Evolutionary conservation across 371 early-diverging fungal species (phyloP), one percentile per base, ranked within the genome.

Genomic region (Apophysomyces sp.): DNA sequence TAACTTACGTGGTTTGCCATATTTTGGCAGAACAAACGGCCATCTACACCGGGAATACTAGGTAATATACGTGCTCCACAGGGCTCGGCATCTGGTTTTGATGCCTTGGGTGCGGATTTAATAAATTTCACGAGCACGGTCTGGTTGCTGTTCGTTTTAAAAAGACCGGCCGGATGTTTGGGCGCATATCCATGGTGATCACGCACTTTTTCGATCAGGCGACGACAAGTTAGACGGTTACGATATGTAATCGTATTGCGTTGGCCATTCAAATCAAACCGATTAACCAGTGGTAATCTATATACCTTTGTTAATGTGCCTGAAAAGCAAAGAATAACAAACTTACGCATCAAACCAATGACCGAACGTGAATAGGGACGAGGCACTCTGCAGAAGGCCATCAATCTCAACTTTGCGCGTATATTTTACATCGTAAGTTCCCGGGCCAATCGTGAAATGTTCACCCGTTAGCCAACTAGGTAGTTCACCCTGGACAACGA

Each of bases 301-400:
- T 29, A 49, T 8, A 31, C 34, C 40, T 6, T 27, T 18, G 31
- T 30, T 11, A 44, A n/a, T 30, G 21, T 21, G n/a, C 36, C 21
- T 52, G 21, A 11, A 8, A 8, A 15, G 31, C 26, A 8, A 26
- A 11, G 40, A 12, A 15, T 54, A 21, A 41, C n/a, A n/a, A n/a
- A 55, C 6, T 64, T 76, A 87, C 85, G 76, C 83, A 67, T 91
- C 91, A 75, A 90, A 85, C 81, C 88, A 85, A 62, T 90, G 89
- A 4, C 87, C 89, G 61, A 88, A 87, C 1, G 80, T 76, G 58
- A 86, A 91, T 3, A 74, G 75, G 26, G 77, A 65, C 21, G 89
- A 86, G 15, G 82, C 86, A 55, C 83, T 83, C 69, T 86, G 83
- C 11, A 83, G 69, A 40, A 87, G 76, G 8, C 87, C 83, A 31